These are phyloP conservation scores for Solanum verrucosum DNA, from an alignment of 257 asterid genomes.

Conservation along the genomic window DNA sequence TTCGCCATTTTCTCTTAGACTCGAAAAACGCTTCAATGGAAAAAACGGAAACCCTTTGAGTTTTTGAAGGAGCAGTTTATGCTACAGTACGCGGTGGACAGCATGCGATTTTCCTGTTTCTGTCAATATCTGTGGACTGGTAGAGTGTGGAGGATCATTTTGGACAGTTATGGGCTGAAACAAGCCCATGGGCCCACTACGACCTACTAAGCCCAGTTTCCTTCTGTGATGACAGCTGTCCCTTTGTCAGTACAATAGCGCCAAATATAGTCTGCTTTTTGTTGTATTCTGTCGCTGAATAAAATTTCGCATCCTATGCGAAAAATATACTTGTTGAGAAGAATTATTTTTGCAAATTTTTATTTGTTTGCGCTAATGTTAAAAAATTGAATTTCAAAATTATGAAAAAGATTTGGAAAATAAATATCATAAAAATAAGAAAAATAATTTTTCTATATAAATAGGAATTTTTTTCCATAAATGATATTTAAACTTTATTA, in stretches of 20 bases:
- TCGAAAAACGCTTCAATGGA: neutral
- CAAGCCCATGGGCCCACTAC: neutral
- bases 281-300: neutral
- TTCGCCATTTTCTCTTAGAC: conserved; percentile 8
- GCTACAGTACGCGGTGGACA: neutral
- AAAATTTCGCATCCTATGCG: neutral
- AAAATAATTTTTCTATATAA: neutral
- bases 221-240: neutral
- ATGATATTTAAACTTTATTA: too few species aligned
- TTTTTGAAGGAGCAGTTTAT: neutral
- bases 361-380: neutral
- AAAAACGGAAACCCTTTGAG: neutral
- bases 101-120: neutral
- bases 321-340: neutral
- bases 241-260: neutral
- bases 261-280: neutral
- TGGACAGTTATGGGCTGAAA: neutral
- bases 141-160: neutral
- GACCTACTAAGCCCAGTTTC: neutral
- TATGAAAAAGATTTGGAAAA: neutral
- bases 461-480: too few species aligned
- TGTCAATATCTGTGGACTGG: neutral
- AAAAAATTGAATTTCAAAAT: neutral
- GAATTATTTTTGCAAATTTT: neutral
- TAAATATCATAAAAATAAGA: neutral